Evolutionary conservation across 805 yeast genomes (phyloP).

Genomic region (Kazachstania kunashirensis): DNA sequence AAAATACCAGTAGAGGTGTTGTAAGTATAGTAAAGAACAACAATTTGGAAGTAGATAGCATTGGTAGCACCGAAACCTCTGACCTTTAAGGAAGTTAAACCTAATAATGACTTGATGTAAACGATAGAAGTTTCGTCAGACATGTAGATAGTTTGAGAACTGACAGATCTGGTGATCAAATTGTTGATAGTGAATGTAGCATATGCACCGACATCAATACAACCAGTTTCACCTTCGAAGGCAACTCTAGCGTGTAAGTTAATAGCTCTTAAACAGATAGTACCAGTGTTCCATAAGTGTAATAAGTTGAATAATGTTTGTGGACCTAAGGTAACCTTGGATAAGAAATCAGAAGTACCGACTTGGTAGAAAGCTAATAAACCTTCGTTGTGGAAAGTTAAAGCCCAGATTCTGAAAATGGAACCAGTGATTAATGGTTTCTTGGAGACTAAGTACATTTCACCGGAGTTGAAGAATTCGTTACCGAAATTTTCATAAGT

Average conservation of each 20-base stretch:
- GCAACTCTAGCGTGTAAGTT: slow-evolving; percentile 2
- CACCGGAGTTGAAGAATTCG: slow-evolving; percentile 3
- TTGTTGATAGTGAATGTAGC: slow-evolving; percentile 2
- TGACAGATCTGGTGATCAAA: neutral
- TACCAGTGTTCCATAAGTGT: slow-evolving; percentile 7
- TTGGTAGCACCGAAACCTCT: slow-evolving; percentile 6
- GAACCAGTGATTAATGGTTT: slow-evolving; percentile 2
- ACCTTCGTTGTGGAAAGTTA: slow-evolving; percentile 1
- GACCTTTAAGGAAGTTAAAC: slow-evolving; percentile 2
- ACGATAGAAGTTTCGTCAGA: slow-evolving; percentile 3
- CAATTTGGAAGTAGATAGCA: slow-evolving; percentile 2
- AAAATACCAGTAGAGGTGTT: slow-evolving; percentile 7
- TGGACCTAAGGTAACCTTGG: slow-evolving; percentile 1
- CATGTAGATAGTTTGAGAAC: slow-evolving; percentile 7
- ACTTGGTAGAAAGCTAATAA: slow-evolving; percentile 1
- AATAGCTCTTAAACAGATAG: slow-evolving; percentile 7
- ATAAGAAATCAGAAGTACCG: neutral
- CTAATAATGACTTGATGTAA: neutral
- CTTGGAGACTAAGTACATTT: neutral
- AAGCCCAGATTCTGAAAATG: slow-evolving; percentile 1
- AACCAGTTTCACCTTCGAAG: slow-evolving; percentile 8
- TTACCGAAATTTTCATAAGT: slow-evolving; percentile 1
- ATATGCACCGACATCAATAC: slow-evolving; percentile 8
- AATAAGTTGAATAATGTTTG: neutral
- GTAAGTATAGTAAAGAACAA: slow-evolving; percentile 2